phyloP scores from a whole-genome alignment of 2,329 filamentous ascomycete species.

The Cercospora berteroae region DNA sequence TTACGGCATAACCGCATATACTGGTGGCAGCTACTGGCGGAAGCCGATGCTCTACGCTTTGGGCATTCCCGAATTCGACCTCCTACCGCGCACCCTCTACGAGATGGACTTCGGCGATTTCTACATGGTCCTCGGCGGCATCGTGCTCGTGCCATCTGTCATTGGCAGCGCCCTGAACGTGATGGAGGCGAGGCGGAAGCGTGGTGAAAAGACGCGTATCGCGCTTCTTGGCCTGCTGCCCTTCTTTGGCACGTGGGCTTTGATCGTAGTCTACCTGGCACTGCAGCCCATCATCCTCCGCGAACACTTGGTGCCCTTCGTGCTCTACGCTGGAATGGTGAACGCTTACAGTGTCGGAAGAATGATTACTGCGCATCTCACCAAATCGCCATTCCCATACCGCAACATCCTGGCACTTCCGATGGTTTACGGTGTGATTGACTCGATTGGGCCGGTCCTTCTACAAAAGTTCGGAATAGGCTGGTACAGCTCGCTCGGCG shows the following conservation, averaged over 20 bases:
- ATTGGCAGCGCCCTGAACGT: conserved; percentile 77
- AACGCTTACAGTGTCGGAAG: conserved; percentile 89
- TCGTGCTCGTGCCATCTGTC: conserved; percentile 84
- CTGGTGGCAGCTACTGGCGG: conserved; percentile 91
- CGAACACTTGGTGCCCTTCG: conserved; percentile 83
- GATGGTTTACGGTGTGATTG: conserved; percentile 72
- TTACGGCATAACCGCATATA: conserved; percentile 77
- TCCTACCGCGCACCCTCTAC: conserved; percentile 71
- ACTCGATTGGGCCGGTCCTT: conserved; percentile 72
- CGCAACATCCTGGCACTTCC: conserved; percentile 81
- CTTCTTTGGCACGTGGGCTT: conserved; percentile 72
- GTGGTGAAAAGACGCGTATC: conserved; percentile 68
- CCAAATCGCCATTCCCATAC: conserved; percentile 84
- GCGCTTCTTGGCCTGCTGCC: conserved; percentile 81
- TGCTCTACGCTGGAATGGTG: conserved; percentile 81
- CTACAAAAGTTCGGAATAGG: conserved; percentile 52
- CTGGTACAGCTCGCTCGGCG: conserved; percentile 73
- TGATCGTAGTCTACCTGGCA: conserved; percentile 75
- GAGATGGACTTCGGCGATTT: conserved; percentile 83
- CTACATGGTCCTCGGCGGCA: conserved; percentile 82
- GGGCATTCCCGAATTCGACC: conserved; percentile 61
- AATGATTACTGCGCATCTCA: conserved; percentile 93
- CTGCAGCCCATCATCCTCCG: conserved; percentile 81
- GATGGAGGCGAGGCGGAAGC: conserved; percentile 72
- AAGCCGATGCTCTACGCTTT: conserved; percentile 72